phyloP scores from a whole-genome alignment of 2,329 filamentous ascomycete species.

The Colletotrichum liriopes region DNA sequence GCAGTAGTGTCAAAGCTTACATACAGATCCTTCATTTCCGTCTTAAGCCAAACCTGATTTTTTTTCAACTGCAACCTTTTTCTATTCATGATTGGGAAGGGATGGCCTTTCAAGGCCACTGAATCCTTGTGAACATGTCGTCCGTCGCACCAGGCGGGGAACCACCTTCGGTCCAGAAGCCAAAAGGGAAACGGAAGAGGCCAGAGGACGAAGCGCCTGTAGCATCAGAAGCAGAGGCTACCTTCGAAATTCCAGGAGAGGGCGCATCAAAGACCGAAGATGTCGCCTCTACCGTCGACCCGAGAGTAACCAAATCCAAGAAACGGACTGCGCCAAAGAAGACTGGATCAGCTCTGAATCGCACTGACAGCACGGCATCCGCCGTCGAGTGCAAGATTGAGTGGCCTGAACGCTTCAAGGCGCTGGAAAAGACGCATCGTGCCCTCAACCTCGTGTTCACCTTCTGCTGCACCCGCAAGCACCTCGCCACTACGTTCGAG shows the following conservation, averaged over 20 bases:
- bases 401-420: conserved; percentile 84
- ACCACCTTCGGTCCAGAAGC: conserved; percentile 18
- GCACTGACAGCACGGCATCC: conserved; percentile 31
- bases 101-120: neutral
- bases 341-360: conserved; percentile 35
- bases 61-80: neutral
- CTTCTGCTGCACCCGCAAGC: conserved; percentile 93
- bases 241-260: neutral
- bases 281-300: neutral
- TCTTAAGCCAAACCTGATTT: no score
- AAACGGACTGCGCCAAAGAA: conserved; percentile 39
- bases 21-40: no score
- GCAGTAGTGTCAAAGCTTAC: neutral
- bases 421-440: conserved; percentile 82
- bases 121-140: neutral
- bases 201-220: conserved; percentile 30
- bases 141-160: neutral
- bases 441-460: conserved; percentile 95
- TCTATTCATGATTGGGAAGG: neutral
- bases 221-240: neutral
- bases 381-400: conserved; percentile 56
- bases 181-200: conserved; percentile 36
- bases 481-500: conserved; percentile 92
- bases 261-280: neutral
- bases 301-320: conserved; percentile 16